Base-by-base conservation (phyloP, 306 rosid genomes). In the Gleditsia sinensis region DNA sequence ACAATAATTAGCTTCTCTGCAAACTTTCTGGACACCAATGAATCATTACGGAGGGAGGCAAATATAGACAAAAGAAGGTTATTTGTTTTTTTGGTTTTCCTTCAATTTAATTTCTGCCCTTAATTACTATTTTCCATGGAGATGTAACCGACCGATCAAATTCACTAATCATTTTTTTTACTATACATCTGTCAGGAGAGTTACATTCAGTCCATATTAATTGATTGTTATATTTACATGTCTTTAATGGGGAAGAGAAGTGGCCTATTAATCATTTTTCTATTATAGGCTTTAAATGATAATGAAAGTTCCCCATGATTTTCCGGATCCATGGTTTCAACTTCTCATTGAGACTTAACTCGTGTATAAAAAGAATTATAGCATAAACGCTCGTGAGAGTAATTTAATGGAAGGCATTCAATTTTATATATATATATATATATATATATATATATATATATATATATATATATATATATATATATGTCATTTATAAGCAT, bases 1-100 rank as follows among this genome's bases (percentile, higher is more conserved):
- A 83, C 67, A 80, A 82, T 71, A 75, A 83, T 67, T 69, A 36
- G 23, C 42, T 50, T 74, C 80, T 65, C 34, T 9, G 49, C 67
- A 54, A 58, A 37, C 74, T 64, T 37, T 16, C 54, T 64, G 25
- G 42, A 33, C 39, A 34, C 55, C 66, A 51, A 0, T 13, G 27
- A 75, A 54, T 81, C 76, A 60, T 61, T 46, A 65, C 56, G n/a
- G 45, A n/a, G 28, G 28, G 61, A 54, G 16, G 43, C 9, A 72
- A 24, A 25, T 24, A 56, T 21, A 24, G 45, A 49, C 9, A 34
- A 6, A 16, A 62, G 65, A 53, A 53, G 19, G 14, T 20, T 30
- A 23, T 11, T 63, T 23, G 12, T 0, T 50, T 7, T 7, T 20
- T 45, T 13, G 24, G 12, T 33, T 4, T 43, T 28, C 43, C 21